phyloP scores from a whole-genome alignment of 225 moss, liverwort and hornwort genomes.

The Physcomitrium patens region DNA sequence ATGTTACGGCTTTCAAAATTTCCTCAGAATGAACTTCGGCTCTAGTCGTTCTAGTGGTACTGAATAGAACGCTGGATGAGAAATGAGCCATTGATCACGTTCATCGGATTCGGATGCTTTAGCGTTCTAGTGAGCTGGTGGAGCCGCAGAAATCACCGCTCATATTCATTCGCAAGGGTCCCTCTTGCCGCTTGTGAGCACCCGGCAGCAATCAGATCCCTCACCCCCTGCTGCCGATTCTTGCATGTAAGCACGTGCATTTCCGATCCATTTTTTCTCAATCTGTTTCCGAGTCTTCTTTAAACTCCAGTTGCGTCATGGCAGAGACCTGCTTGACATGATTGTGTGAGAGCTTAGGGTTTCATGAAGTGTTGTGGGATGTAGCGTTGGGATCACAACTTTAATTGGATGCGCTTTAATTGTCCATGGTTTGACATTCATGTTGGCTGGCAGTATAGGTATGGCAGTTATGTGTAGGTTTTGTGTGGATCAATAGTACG shows the following conservation, averaged over 20 bases:
- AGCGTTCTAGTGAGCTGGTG: too few species aligned
- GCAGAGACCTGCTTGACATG: neutral
- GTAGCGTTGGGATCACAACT: neutral
- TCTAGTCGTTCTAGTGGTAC: too few species aligned
- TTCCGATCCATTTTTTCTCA: neutral
- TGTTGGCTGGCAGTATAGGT: neutral
- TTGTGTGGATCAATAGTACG: slow-evolving; percentile 6
- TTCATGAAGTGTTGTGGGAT: neutral
- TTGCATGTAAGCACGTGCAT: neutral
- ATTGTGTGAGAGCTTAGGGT: slow-evolving; percentile 11
- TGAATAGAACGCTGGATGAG: too few species aligned
- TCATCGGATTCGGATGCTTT: too few species aligned
- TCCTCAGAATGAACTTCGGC: too few species aligned
- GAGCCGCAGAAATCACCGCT: neutral
- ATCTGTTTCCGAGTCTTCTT: neutral
- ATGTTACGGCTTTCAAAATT: too few species aligned
- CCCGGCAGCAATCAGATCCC: neutral
- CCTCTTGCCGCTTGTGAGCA: neutral
- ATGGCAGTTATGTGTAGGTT: neutral
- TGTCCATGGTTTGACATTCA: neutral
- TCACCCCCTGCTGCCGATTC: slow-evolving; percentile 13
- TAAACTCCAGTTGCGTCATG: neutral
- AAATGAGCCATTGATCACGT: too few species aligned
- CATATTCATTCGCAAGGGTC: neutral
- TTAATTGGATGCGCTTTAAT: neutral